Evolutionary conservation across 169 alveolate genomes (phyloP).

Genomic region (Cryptosporidium ubiquitum): DNA sequence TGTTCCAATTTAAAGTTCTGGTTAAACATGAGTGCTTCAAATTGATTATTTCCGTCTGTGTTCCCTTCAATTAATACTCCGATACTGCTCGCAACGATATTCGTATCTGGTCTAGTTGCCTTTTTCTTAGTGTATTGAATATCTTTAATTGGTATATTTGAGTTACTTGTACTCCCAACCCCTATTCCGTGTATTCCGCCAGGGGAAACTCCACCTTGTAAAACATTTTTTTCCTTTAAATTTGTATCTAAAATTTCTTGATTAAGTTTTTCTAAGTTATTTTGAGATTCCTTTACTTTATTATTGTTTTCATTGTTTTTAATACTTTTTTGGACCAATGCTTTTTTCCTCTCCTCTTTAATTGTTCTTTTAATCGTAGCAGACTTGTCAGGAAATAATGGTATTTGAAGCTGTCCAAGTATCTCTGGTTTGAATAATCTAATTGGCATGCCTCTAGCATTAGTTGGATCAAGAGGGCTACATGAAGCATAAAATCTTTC

Average conservation of each 20-base stretch:
- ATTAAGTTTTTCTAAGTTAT: background rate
- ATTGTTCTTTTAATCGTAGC: constrained; percentile 31
- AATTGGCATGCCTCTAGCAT: constrained; percentile 66
- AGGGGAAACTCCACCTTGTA: constrained; percentile 64
- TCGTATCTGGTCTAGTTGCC: constrained; percentile 8
- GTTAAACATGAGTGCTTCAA: constrained; percentile 7
- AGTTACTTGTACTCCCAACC: constrained; percentile 52
- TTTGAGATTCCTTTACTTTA: constrained; percentile 1
- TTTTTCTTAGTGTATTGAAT: background rate
- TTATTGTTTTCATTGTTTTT: background rate
- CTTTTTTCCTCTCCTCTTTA: constrained; percentile 26
- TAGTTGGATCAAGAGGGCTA: constrained; percentile 67
- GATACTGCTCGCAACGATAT: constrained; percentile 61
- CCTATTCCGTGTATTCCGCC: constrained; percentile 71
- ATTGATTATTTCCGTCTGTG: background rate
- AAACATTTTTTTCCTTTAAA: constrained; percentile 3
- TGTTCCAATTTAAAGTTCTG: constrained; percentile 27
- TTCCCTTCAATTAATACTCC: constrained; percentile 25
- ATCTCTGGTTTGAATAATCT: constrained; percentile 44
- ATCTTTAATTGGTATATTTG: constrained; percentile 5
- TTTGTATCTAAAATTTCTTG: background rate
- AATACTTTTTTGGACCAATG: background rate
- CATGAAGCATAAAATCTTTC: constrained; percentile 48
- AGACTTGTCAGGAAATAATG: constrained; percentile 65
- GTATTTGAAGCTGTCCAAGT: constrained; percentile 18